Base-by-base conservation (phyloP, 139 green algal genomes). In the Astrephomene gubernaculifera region DNA sequence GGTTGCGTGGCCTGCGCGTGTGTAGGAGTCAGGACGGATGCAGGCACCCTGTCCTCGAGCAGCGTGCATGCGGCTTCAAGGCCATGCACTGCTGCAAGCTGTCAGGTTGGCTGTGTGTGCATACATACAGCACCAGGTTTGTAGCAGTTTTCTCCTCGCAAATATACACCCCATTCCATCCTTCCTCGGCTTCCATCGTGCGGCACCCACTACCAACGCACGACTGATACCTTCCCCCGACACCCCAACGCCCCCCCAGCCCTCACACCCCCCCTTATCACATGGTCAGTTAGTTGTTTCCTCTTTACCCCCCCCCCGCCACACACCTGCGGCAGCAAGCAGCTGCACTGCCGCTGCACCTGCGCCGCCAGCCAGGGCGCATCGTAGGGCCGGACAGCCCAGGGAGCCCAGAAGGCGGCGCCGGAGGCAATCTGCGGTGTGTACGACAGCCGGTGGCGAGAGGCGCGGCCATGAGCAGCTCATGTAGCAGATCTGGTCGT, bases 271-370 rank as follows among this genome's bases (percentile, higher is more conserved):
- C 31, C 17, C 65, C 3, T 2, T 72, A 21, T 25, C 22, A 44
- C 3, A 10, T 49, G 33, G 33, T 29, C 12, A 22, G 4, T 17
- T 29, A 1, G 1, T 38, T 1, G 6, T 22, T 29, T n/a, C 17
- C 57, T n/a, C 57, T n/a, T 31, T 71, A 5, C n/a, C 31, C 64
- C 27, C 25, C 41, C 41, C 41, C 39, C 24, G 14, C 4, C 43
- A 4, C 76, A 27, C 53, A 82, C 74, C 74, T 82, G 74, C 53
- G 74, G 74, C 54, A 82, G 54, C 54, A 82, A 36, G 0, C 24
- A 54, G 54, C 54, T 71, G 74, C 74, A 82, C 31, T 63, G 75
- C n/a, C 44, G 75, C 75, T 72, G 75, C 39, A 36, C 60, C n/a
- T 10, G 25, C 2, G 41, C 57, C 41, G 75, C 75, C 60, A 83